Conservation (phyloP, 495 filamentous ascomycete species). For the Podospora sp. region DNA sequence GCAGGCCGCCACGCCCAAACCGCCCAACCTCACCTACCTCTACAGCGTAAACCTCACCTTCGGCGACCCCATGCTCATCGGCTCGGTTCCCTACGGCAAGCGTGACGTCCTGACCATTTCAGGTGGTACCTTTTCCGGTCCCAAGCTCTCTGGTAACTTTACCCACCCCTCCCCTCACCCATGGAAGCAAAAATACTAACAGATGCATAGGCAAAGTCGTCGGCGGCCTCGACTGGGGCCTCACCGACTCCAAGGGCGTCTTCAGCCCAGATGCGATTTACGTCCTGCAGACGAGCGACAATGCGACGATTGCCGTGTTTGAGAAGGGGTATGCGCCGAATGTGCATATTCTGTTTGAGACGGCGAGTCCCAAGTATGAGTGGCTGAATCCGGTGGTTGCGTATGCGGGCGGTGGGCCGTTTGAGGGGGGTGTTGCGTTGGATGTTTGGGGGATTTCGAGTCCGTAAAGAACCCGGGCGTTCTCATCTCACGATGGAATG, state of each 20-base stretch:
- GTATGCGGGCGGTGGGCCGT: conserved; percentile 14
- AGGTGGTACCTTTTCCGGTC: conserved; percentile 28
- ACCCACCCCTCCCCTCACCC: neutral
- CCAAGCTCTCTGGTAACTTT: conserved; percentile 12
- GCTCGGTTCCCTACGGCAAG: conserved; percentile 24
- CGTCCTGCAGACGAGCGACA: conserved; percentile 25
- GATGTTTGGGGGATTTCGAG: conserved; percentile 31
- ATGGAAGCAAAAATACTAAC: neutral
- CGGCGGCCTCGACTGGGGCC: conserved; percentile 29
- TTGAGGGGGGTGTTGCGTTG: conserved; percentile 22
- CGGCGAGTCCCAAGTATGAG: conserved; percentile 21
- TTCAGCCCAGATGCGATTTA: conserved; percentile 31
- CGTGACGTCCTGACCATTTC: conserved; percentile 27
- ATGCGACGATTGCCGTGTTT: conserved; percentile 24
- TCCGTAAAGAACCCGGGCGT: neutral
- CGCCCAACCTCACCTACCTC: neutral
- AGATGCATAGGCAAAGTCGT: conserved; percentile 12
- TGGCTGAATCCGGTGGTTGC: conserved; percentile 26
- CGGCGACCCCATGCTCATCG: conserved; percentile 23
- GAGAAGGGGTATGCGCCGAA: conserved; percentile 25
- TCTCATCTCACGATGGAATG: neutral
- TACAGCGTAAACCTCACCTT: conserved; percentile 24
- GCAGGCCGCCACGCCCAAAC: neutral
- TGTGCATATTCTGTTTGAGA: conserved; percentile 29
- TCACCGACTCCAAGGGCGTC: conserved; percentile 23